Conservation (phyloP, 78 protist genomes). For the Dictyostelium firmibasis region DNA sequence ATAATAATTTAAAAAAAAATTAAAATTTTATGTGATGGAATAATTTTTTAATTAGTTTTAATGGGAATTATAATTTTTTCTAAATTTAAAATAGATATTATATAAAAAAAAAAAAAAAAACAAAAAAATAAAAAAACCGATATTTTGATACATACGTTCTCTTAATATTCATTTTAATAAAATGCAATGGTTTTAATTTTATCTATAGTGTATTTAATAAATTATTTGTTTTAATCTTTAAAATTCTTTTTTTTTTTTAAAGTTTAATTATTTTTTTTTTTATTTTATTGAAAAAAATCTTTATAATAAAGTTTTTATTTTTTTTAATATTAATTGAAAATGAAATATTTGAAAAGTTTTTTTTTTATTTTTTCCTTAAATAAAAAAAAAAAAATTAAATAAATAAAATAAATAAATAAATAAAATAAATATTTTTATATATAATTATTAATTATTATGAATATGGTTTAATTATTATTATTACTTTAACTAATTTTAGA, state of each 20-base stretch:
- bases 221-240: neutral
- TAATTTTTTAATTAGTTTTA: neutral
- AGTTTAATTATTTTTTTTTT: neutral
- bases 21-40: neutral
- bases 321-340: neutral
- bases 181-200: neutral
- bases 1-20: too few species aligned
- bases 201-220: neutral
- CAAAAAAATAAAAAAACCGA: neutral
- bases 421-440: neutral
- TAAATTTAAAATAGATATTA: neutral
- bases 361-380: neutral
- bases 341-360: neutral
- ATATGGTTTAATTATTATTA: neutral
- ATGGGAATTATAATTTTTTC: neutral
- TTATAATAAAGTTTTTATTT: neutral
- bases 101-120: neutral
- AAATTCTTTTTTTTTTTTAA: neutral
- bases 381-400: neutral
- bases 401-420: neutral
- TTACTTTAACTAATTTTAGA: neutral
- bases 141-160: neutral
- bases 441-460: neutral
- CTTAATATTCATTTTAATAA: neutral
- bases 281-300: neutral